Base-by-base conservation (phyloP, 192 early-diverging fungal species). In the Backusella mclennaniae region DNA sequence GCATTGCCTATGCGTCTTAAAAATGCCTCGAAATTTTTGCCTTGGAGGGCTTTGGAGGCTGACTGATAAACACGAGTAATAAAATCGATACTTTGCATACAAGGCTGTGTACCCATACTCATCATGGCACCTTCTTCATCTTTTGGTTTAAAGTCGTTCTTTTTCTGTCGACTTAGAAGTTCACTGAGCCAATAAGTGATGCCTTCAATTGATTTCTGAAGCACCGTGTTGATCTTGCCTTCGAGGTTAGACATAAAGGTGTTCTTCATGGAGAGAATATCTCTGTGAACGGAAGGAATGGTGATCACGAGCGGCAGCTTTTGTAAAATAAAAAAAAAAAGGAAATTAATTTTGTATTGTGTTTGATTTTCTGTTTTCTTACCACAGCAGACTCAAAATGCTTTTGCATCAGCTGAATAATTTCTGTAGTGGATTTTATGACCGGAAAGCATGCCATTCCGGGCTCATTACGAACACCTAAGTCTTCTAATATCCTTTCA, bases 101-200 rank as follows among this genome's bases (percentile, higher is more conserved):
- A 98, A 19, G 96, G 91, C 88, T 96, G 33, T 35, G 93, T 95
- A 46, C 89, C 91, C 73, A 90, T 76, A 67, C 90, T 89, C 75
- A 92, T 84, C 71, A 92, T 85, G 23, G 90, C 86, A 33, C 90
- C 87, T 74, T 92, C 90, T 53, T 96, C 97, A 73, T 98, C 97
- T 75, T 92, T 95, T 21, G 96, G 95, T 44, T 90, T 89, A 77
- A 95, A 99, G 76, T 99, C 98, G n/a, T 86, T 84, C 68, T 93
- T 93, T 77, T 94, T 95, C 80, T 98, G 98, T 76, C 88, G 89
- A 26, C 82, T 73, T 29, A 99, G 85, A 6, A 93, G 79, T 4
- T 85, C 79, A 41, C 82, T 82, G 36, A 98, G 82, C 91, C 92
- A 95, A 41, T 89, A 85, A 52, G 91, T 83, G 39, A 93, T 90